Evolutionary conservation across 768 basidiomycete genomes (phyloP).

Genomic region (Leccinum variicolor): DNA sequence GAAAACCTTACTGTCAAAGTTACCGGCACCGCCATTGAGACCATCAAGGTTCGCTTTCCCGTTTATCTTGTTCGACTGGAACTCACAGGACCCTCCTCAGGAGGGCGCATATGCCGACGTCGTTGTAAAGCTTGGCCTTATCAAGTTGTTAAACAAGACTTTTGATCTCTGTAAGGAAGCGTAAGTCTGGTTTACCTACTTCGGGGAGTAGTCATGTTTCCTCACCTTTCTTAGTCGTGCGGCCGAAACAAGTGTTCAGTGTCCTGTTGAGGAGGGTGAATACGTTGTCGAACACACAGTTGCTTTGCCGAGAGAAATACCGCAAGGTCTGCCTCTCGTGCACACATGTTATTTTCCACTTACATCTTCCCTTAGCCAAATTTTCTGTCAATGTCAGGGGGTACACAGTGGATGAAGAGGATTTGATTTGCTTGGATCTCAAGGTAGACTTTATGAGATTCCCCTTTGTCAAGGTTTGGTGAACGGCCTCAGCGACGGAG

Average conservation of each 20-base stretch:
- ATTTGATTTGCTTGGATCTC: conserved; percentile 78
- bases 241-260: conserved; percentile 73
- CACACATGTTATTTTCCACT: neutral
- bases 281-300: conserved; percentile 84
- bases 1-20: conserved; percentile 85
- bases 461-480: conserved; percentile 28
- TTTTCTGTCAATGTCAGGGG: conserved; percentile 70
- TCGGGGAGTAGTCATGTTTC: neutral
- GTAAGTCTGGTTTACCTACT: conserved; percentile 48
- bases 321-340: conserved; percentile 49
- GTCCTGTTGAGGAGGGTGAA: conserved; percentile 72
- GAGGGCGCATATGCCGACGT: conserved; percentile 92
- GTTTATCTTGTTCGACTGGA: neutral
- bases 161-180: conserved; percentile 95
- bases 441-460: conserved; percentile 68
- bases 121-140: conserved; percentile 85
- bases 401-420: conserved; percentile 68
- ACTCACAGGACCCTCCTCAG: conserved; percentile 41
- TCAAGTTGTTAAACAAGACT: conserved; percentile 79
- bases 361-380: conserved; percentile 56
- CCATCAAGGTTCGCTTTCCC: conserved; percentile 56
- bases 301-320: conserved; percentile 87
- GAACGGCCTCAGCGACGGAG: conserved; percentile 11
- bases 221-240: conserved; percentile 48
- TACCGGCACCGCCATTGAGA: conserved; percentile 51